Evolutionary conservation across 768 basidiomycete species (phyloP).

Genomic region (Macrolepiota albuminosa): DNA sequence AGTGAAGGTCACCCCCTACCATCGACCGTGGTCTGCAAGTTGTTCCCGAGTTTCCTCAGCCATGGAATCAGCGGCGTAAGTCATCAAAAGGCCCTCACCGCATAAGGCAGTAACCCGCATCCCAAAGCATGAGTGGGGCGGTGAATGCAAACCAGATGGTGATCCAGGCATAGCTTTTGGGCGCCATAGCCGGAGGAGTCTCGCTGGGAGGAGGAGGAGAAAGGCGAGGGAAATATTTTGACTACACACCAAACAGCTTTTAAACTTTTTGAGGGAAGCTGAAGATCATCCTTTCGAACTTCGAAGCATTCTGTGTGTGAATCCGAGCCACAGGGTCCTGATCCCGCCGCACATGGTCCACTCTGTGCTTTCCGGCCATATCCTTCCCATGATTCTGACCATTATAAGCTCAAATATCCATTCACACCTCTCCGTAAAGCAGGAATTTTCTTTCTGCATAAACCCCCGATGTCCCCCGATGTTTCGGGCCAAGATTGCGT

Average conservation of each 20-base stretch:
- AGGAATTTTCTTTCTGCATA: not conserved
- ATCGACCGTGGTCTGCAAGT: constrained; percentile 35
- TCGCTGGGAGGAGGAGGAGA: not conserved
- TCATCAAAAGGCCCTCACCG: constrained; percentile 32
- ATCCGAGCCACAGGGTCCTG: constrained; percentile 13
- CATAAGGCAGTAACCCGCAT: constrained; percentile 50
- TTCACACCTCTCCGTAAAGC: not conserved
- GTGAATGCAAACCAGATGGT: constrained; percentile 54
- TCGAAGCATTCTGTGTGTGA: constrained; percentile 20
- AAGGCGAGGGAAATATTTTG: constrained; percentile 12
- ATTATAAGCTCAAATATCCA: not conserved
- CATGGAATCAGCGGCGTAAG: constrained; percentile 20
- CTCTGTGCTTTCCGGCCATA: not conserved
- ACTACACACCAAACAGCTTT: constrained; percentile 11
- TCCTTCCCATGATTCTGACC: not conserved
- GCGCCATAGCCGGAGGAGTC: constrained; percentile 18
- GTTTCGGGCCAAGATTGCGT: not conserved
- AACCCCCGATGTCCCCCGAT: not conserved
- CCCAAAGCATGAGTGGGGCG: constrained; percentile 64
- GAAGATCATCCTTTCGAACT: constrained; percentile 19
- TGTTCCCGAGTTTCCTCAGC: not conserved
- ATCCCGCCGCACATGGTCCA: constrained; percentile 14
- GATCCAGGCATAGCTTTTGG: constrained; percentile 41
- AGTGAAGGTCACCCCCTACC: constrained; percentile 72
- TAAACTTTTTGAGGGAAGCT: constrained; percentile 20